A percentile compares a stretch with the other conserved stretches of the same genome.
Evolutionary conservation across 305 asterid genomes (phyloP).

Genomic region (Fraxinus platypoda): DNA sequence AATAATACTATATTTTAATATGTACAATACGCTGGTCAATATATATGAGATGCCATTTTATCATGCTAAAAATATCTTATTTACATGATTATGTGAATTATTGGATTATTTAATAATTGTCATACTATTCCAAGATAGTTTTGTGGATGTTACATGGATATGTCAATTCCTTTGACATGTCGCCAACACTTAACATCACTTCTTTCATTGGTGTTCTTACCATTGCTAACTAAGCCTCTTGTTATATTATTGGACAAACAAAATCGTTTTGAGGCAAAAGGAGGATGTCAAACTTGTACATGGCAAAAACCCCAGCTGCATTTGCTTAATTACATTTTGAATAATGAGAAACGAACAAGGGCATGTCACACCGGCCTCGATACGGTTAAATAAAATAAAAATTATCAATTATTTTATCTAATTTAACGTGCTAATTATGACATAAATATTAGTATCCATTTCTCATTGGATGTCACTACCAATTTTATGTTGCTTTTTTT

Average conservation of each 20-base stretch:
- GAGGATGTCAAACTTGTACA: background rate
- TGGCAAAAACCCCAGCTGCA: background rate
- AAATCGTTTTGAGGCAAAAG: background rate
- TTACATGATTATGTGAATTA: background rate
- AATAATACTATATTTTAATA: conserved; percentile 7
- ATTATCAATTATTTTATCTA: too few species aligned
- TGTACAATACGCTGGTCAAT: background rate
- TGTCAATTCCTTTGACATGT: conserved; percentile 17
- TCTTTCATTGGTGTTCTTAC: background rate
- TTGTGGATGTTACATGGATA: conserved; percentile 13
- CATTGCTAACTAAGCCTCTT: background rate
- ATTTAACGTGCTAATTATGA: too few species aligned
- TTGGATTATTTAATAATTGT: background rate
- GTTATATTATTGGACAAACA: background rate
- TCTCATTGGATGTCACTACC: too few species aligned
- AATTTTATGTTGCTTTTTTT: too few species aligned
- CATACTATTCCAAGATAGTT: background rate
- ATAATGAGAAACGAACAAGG: too few species aligned
- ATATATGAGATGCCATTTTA: background rate
- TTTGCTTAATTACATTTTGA: background rate
- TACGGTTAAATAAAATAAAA: background rate
- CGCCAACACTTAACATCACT: background rate
- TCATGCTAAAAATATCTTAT: background rate
- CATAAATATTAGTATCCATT: too few species aligned
- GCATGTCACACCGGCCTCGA: background rate